phyloP scores from a whole-genome alignment of 331 rosid genomes.

The Saraca asoca region DNA sequence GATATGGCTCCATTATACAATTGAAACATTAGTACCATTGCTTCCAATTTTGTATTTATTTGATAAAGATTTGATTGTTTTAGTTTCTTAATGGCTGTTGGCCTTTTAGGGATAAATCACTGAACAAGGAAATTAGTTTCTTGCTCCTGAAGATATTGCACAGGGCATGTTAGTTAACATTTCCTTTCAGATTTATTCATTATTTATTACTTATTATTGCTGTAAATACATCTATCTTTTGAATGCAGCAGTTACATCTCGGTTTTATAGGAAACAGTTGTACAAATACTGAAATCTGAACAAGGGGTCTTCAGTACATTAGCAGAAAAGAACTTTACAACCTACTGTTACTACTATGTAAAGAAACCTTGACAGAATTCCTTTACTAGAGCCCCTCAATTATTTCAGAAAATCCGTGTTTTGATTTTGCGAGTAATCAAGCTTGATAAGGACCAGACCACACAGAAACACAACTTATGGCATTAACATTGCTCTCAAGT shows the following conservation, averaged over 20 bases:
- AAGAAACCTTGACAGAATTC: too few relatives aligned
- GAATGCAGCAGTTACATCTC: constrained; percentile 1
- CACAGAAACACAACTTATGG: too few relatives aligned
- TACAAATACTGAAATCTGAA: too few relatives aligned
- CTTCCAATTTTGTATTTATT: constrained; percentile 18
- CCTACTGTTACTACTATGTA: too few relatives aligned
- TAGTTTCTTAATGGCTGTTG: constrained; percentile 33
- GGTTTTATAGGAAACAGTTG: not conserved
- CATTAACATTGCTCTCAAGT: too few relatives aligned
- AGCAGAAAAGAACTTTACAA: too few relatives aligned
- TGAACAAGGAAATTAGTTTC: constrained; percentile 13
- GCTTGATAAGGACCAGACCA: too few relatives aligned
- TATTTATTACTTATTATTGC: not conserved
- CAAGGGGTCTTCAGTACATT: too few relatives aligned
- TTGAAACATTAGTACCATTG: constrained; percentile 12
- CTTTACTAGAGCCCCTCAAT: too few relatives aligned
- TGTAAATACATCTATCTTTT: not conserved
- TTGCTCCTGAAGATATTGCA: not conserved
- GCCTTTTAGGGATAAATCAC: constrained; percentile 17
- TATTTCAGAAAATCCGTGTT: too few relatives aligned
- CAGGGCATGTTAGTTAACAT: constrained; percentile 1
- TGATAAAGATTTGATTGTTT: constrained; percentile 22
- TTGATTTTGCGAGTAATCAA: too few relatives aligned
- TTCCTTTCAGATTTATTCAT: not conserved
- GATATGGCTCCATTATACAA: constrained; percentile 24